Base-by-base conservation (phyloP, 2,329 filamentous ascomycete species). In the Diaporthe batatas region DNA sequence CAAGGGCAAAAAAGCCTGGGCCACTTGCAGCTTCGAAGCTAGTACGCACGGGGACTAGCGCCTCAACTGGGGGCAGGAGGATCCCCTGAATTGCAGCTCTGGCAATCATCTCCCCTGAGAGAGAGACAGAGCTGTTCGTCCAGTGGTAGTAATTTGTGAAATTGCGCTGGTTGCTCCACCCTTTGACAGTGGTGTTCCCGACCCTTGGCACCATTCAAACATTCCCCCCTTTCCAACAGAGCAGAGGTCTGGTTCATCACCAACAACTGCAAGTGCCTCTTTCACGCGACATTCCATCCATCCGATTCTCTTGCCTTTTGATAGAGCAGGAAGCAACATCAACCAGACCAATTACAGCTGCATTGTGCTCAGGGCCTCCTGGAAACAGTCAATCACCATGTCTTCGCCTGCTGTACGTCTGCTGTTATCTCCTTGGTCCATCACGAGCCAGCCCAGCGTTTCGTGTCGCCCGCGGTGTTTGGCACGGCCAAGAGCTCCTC, bases 341-440 rank as follows among this genome's bases (percentile, higher is more conserved):
- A 8, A 57, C 57, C 55, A 70, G 49, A 62, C 65, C 54, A 49
- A 18, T 39, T 59, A 69, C 44, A 70, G 32, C n/a, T 42, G 39
- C n/a, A 53, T 39, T 32, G 55, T 34, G 34, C 55, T 53, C 55
- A 36, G 18, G 55, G 58, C 29, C 32, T 44, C 44, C 51, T 39
- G 55, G 67, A 72, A 32, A 25, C 59, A 34, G 39, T 69, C 74
- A 65, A 57, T 68, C 72, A 74, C 69, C 74, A 80, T 80, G 79
- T 80, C 79, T 77, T 74, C 72, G 44, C 75, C 75, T 47, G 75
- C 75, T 58, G 75, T 76, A 76, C 53, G 75, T 76, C 71, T 74
- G 70, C 71, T 70, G 70, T 70, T 55, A 68, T 71, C 69, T 73
- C 68, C 57, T 57, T 49, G 44, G 62, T 68, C 54, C 54, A 71